Percentiles rank a stretch among this genome's conserved stretches.
Conservation (phyloP, 2,329 filamentous ascomycete species). For the Curvularia eragrostidis region DNA sequence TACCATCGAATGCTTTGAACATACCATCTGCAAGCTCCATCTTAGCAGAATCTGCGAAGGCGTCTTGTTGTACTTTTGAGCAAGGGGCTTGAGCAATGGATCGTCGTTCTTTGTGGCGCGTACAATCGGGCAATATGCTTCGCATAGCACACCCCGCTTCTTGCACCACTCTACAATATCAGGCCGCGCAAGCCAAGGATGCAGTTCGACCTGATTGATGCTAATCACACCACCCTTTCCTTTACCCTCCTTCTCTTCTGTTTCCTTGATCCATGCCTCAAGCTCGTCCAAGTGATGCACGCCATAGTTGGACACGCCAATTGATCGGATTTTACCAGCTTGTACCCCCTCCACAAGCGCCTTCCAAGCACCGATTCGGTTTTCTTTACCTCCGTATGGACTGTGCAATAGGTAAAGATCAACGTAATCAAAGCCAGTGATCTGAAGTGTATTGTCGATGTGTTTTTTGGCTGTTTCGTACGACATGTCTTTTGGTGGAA, state of each 20-base stretch:
- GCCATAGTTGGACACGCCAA: slow-evolving; percentile 64
- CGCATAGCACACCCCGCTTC: slow-evolving; percentile 57
- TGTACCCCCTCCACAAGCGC: slow-evolving; percentile 62
- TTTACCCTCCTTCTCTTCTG: slow-evolving; percentile 67
- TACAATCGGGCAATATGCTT: slow-evolving; percentile 58
- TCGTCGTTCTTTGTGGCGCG: slow-evolving; percentile 59
- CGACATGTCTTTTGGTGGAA: slow-evolving; percentile 64
- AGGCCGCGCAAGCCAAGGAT: slow-evolving; percentile 82
- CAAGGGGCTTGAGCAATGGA: slow-evolving; percentile 58
- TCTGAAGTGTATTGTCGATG: slow-evolving; percentile 58
- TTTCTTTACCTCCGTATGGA: slow-evolving; percentile 60
- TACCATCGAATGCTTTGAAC: background rate
- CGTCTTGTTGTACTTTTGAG: slow-evolving; percentile 65
- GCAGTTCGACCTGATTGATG: slow-evolving; percentile 83
- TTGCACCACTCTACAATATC: slow-evolving; percentile 82
- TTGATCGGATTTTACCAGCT: slow-evolving; percentile 59
- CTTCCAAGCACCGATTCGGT: slow-evolving; percentile 59
- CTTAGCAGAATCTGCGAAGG: slow-evolving; percentile 65
- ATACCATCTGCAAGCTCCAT: slow-evolving; percentile 60
- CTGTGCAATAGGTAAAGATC: slow-evolving; percentile 67
- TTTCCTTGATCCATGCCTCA: slow-evolving; percentile 62
- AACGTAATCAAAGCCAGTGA: slow-evolving; percentile 70
- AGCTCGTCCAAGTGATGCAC: slow-evolving; percentile 63
- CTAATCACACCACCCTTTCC: slow-evolving; percentile 75
- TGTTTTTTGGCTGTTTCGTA: slow-evolving; percentile 67